A percentile compares a stretch with the other conserved stretches of the same genome.
phyloP scores from a whole-genome alignment of 2,329 filamentous ascomycete species.

The Colletotrichum simmondsii region DNA sequence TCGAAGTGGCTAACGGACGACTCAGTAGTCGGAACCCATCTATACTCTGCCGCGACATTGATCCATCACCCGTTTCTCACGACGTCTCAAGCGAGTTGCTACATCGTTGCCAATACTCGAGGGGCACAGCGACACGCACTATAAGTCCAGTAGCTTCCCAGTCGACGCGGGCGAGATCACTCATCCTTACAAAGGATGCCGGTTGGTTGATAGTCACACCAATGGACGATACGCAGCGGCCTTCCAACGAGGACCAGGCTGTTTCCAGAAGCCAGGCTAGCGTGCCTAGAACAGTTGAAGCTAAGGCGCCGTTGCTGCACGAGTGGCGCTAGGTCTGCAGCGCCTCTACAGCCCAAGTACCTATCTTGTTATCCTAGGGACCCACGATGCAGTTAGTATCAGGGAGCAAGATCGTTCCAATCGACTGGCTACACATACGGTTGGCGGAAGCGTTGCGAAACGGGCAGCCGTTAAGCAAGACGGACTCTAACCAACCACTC shows the following conservation, averaged over 20 bases:
- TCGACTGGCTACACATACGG: not conserved
- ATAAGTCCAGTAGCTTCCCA: not conserved
- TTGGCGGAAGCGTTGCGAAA: not conserved
- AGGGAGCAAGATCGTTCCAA: conserved; percentile 1
- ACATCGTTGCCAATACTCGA: not conserved
- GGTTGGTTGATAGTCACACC: not conserved
- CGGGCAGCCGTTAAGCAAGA: not conserved
- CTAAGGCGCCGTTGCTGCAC: conserved; percentile 24
- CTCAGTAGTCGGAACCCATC: not conserved
- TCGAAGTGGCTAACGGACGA: not conserved
- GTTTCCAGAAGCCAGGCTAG: conserved; percentile 24
- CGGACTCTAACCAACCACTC: not conserved
- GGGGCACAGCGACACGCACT: not conserved
- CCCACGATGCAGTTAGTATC: not conserved
- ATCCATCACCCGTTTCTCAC: not conserved
- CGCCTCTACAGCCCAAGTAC: conserved; percentile 2
- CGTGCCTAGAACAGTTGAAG: not conserved
- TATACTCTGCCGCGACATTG: not conserved
- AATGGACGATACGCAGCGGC: not conserved
- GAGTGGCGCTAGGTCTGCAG: conserved; percentile 21
- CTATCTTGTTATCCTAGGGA: not conserved
- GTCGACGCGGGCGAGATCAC: not conserved
- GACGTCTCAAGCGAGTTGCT: not conserved
- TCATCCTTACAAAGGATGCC: not conserved
- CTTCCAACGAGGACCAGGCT: conserved; percentile 7